Base-by-base conservation (phyloP, 2,329 filamentous ascomycete species). In the Fusarium devonianum region DNA sequence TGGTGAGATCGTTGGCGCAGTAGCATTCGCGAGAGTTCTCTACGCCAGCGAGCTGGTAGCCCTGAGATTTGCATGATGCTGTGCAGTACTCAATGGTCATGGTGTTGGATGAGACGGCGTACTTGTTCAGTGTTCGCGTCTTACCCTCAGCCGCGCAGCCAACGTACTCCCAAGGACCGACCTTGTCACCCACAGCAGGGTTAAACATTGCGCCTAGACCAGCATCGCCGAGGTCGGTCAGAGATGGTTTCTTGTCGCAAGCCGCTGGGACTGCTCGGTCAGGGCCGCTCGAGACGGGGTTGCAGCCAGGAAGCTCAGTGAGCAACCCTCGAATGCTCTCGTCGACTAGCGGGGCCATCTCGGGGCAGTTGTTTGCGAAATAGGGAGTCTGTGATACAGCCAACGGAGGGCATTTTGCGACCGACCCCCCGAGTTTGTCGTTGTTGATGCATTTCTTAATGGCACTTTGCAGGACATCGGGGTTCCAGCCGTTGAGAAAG, bases 11-110 rank as follows among this genome's bases (percentile, higher is more conserved):
- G n/a, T 43, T 29, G 1, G 60, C 50, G 21, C 60, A 63, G 28
- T 63, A 63, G 19, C 60, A 63, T 18, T 63, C 60, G 4, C 57
- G 51, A 2, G 54, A 43, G 12, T 61, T 57, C 12, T 63, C 60
- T 25, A 63, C 46, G 2, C 60, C 60, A 6, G 60, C 60, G 2
- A 63, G 54, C 5, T 47, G 54, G 5, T 56, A 63, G 0, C 60
- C 60, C 14, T 62, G 55, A 1, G 46, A 29, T 33, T 62, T 63
- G 19, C 60, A 63, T 1, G 60, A 19, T 2, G 57, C 36, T 1
- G 54, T 62, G 8, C 60, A 63, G n/a, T 33, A 63, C 26, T 62
- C 37, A 3, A 63, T 62, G 9, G 54, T 59, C 54, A 63, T 63
- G 5, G 19, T 35, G 4, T 41, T 17, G 10, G 57, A 59, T 1